Conservation (phyloP, 1,284 basidiomycete genomes). For the Ceratobasidium sp. region DNA sequence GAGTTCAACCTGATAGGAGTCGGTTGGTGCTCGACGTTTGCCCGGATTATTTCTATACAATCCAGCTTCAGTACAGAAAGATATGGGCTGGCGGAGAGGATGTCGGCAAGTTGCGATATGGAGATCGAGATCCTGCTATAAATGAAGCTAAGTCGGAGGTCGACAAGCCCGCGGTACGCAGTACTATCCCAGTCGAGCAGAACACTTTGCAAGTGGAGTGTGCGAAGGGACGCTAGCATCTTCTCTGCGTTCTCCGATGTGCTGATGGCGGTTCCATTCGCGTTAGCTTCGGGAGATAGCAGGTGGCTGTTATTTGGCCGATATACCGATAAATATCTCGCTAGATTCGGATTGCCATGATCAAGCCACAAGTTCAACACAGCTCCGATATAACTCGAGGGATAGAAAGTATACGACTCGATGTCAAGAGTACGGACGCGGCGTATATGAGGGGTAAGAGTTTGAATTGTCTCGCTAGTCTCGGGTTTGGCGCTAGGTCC, state of each 20-base stretch:
- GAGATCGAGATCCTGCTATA: neutral
- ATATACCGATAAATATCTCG: neutral
- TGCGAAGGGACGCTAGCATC: neutral
- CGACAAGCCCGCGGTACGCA: neutral
- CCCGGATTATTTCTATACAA: neutral
- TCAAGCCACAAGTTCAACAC: conserved; percentile 6
- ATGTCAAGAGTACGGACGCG: neutral
- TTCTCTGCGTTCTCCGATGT: neutral
- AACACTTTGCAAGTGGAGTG: neutral
- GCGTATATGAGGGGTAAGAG: neutral
- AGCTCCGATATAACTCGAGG: too few species aligned
- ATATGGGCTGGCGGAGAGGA: neutral
- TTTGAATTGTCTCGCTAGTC: neutral
- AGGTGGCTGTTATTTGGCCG: neutral
- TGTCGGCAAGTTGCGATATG: neutral
- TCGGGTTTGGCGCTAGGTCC: neutral
- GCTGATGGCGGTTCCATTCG: neutral
- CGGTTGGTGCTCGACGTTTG: neutral
- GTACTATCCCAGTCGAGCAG: neutral
- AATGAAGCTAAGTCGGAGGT: neutral
- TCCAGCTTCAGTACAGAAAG: neutral
- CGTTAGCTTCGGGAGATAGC: neutral
- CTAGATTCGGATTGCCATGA: neutral
- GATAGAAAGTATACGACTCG: neutral
- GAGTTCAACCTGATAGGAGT: neutral